These are phyloP conservation scores for Globisporangium spinosum DNA, from an alignment of 352 stramenopile genomes.

Conservation along the genomic window DNA sequence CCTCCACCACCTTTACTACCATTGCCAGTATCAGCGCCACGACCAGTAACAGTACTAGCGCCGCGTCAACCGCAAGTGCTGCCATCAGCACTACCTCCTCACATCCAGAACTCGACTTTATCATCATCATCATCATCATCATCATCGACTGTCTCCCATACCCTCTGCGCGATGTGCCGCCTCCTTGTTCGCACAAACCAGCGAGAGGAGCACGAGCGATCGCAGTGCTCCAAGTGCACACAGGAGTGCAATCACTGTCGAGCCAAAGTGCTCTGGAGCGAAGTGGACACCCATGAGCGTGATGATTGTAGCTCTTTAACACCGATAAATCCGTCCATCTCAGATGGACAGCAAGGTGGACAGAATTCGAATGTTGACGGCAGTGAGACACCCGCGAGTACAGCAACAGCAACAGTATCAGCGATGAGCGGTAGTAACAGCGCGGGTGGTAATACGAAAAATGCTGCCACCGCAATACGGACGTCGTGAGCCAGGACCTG, in stretches of 20 bases:
- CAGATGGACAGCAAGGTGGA: background rate
- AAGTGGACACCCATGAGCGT: slow-evolving; percentile 37
- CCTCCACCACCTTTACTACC: slow-evolving; percentile 1
- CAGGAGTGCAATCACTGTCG: slow-evolving; percentile 38
- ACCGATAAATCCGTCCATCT: background rate
- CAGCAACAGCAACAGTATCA: background rate
- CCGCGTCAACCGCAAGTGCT: background rate
- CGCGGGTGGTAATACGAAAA: slow-evolving; percentile 36
- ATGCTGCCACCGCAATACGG: slow-evolving; percentile 56
- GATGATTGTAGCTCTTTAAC: slow-evolving; percentile 13
- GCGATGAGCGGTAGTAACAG: background rate
- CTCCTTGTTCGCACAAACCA: slow-evolving; percentile 47
- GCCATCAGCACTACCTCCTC: background rate
- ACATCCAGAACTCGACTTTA: background rate
- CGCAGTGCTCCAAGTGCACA: slow-evolving; percentile 52
- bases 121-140: background rate
- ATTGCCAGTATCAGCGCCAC: background rate
- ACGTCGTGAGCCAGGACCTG: slow-evolving; percentile 43
- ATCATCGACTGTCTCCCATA: slow-evolving; percentile 17
- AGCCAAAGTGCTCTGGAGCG: slow-evolving; percentile 40
- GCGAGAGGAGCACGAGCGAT: slow-evolving; percentile 49
- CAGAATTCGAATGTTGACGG: background rate
- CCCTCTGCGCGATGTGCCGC: slow-evolving; percentile 44
- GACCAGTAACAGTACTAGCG: background rate
- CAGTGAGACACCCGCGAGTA: background rate